Base-by-base conservation (phyloP, 768 basidiomycete species). In the Amanita pallidorosea region DNA sequence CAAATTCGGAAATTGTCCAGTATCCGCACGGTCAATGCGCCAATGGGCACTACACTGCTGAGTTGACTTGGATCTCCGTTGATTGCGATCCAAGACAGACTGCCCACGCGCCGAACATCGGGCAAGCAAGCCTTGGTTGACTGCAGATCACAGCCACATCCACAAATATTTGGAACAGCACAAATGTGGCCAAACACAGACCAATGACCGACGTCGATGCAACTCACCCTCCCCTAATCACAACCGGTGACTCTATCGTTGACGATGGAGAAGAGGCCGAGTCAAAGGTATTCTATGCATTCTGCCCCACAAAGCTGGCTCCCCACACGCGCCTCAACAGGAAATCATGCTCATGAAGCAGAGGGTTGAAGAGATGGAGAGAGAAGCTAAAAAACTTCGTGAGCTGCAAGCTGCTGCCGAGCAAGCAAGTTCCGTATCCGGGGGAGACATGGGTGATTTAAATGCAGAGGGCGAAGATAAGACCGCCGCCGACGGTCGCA, bases 321-420 rank as follows among this genome's bases (percentile, higher is more conserved):
- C 47, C 51, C 41, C 48, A 45, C 54, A 57, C 57, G 29, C 27
- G 27, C 25, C 43, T 3, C 54, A 60, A n/a, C 60, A 89, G 84
- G 90, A 93, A 75, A 86, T 93, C 51, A 71, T 80, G 62, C 76
- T 88, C 58, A 93, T 93, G 90, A 92, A 91, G 67, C 85, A 88
- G 58, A 74, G 90, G 52, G 90, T 93, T 6, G 88, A 84, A 59
- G 91, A 94, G 68, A 94, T 94, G 90, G 90, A 94, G 65, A 72
- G 80, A 48, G 91, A 93, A 65, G 91, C 91, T 2, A 83, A 79
- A 67, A 92, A 91, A 63, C 68, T 94, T 56, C 76, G 88, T 46
- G 88, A 93, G 63, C 75, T 94, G 46, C 89, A 92, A 58, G 88
- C 87, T 37, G 83, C 83, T 22, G 85, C 79, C 53, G 81, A 81